Evolutionary conservation across 768 basidiomycete genomes (phyloP), one percentile per base, ranked within the genome.

Genomic region (Mycena alexandri): DNA sequence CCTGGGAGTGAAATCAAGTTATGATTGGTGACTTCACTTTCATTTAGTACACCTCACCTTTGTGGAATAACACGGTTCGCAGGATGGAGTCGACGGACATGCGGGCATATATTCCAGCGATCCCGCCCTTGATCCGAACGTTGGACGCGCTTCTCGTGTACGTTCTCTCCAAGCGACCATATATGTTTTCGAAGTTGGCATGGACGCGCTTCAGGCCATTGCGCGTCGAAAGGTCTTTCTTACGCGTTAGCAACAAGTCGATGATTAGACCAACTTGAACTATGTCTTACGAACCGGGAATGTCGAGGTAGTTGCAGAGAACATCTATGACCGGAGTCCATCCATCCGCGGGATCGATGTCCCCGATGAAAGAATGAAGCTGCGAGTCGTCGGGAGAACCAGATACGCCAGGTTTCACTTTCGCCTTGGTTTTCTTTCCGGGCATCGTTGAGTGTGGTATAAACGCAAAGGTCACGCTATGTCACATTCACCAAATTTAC

Each of bases 181-280:
- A 87, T 41, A 90, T 82, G 3, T 77, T 77, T 47, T 84, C 83
- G 71, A 92, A 90, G 70, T 86, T 83, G 36, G 79, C 77, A 73
- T 91, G 88, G 7, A 90, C 80, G 71, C 86, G 89, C 75, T 89
- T 91, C 67, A 92, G 76, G 14, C 89, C 90, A 72, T 82, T 85
- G 34, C 88, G 80, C 16, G 79, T 85, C 8, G 81, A 79, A 19
- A 90, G 77, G 73, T 90, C 90, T 91, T 67, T 14, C 17, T 22
- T 34, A 44, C 16, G 22, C 36, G 43, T 42, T 2, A n/a, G 19
- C 29, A 29, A 29, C 6, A 17, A 12, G 33, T n/a, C n/a, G n/a
- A 3, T 41, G 19, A 43, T 22, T 36, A 4, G 44, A 41, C 22
- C 34, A 21, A 10, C 55, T 17, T 36, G 52, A 42, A 5, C n/a